phyloP scores from a whole-genome alignment of 192 early-diverging fungal genomes.

The Coemansia sp. region DNA sequence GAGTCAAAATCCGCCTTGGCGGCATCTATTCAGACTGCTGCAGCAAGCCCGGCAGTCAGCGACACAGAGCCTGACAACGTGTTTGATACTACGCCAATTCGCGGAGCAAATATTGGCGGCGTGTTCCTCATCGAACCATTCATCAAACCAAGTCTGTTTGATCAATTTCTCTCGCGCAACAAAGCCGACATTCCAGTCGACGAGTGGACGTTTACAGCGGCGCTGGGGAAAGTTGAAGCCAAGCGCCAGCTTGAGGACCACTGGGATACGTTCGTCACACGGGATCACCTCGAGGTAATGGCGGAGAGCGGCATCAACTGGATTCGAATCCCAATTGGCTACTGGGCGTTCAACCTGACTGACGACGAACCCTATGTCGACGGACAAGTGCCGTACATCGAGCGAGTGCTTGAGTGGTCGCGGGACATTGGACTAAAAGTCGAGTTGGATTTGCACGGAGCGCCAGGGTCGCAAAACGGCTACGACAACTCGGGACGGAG shows the following conservation, averaged over 20 bases:
- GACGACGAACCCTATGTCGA: constrained; percentile 57
- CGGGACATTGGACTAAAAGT: constrained; percentile 58
- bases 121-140: constrained; percentile 64
- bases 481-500: constrained; percentile 60
- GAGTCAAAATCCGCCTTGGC: not conserved
- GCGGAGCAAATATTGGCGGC: constrained; percentile 62
- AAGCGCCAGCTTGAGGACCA: constrained; percentile 49
- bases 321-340: constrained; percentile 63
- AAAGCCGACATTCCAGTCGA: constrained; percentile 49
- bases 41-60: not conserved
- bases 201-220: constrained; percentile 58
- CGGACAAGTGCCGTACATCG: constrained; percentile 59
- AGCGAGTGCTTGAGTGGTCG: constrained; percentile 55
- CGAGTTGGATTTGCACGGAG: constrained; percentile 62
- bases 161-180: constrained; percentile 43
- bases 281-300: constrained; percentile 50
- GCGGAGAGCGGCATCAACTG: constrained; percentile 57
- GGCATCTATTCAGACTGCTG: not conserved
- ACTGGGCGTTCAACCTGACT: constrained; percentile 62
- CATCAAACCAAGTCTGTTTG: constrained; percentile 56
- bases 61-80: not conserved
- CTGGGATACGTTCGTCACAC: constrained; percentile 63
- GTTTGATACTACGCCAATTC: constrained; percentile 36
- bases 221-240: constrained; percentile 50
- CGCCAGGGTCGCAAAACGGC: constrained; percentile 67